Evolutionary conservation across 257 asterid genomes (phyloP).

Genomic region (Solanum pimpinellifolium): DNA sequence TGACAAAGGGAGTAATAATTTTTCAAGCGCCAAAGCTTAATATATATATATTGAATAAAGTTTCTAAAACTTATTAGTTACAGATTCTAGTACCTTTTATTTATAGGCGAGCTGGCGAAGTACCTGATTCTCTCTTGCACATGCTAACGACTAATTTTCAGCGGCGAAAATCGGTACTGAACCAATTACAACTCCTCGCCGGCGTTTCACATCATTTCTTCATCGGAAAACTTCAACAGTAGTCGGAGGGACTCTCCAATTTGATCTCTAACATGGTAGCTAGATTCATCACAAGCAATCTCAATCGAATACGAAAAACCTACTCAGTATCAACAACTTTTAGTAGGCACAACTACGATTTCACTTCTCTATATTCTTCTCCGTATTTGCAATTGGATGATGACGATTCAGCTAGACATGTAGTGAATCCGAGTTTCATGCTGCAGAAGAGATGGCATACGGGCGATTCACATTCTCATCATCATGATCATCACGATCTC

Average conservation of each 20-base stretch:
- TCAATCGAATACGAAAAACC: slow-evolving; percentile 22
- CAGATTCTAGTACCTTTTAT: background rate
- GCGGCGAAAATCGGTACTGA: background rate
- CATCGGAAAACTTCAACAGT: background rate
- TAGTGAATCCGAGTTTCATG: slow-evolving; percentile 35
- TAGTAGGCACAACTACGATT: background rate
- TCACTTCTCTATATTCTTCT: slow-evolving; percentile 1
- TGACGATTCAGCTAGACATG: background rate
- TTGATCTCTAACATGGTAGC: slow-evolving; percentile 41
- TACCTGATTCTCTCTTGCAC: background rate
- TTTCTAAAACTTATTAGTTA: background rate
- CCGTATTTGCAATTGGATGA: slow-evolving; percentile 7
- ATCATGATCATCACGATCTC: slow-evolving; percentile 23
- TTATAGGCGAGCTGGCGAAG: background rate
- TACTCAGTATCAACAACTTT: slow-evolving; percentile 11
- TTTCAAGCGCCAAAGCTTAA: background rate
- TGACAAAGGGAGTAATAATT: too few species aligned
- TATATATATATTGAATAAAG: too few species aligned
- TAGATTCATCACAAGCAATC: slow-evolving; percentile 24
- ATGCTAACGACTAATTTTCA: background rate
- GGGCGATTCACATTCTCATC: slow-evolving; percentile 40
- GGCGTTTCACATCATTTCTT: background rate
- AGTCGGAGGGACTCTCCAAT: background rate
- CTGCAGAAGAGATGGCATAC: slow-evolving; percentile 66
- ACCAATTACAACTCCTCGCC: background rate